Evolutionary conservation across 371 early-diverging fungal species (phyloP), one percentile per base, ranked within the genome.

Genomic region (Actinomortierella ambigua): DNA sequence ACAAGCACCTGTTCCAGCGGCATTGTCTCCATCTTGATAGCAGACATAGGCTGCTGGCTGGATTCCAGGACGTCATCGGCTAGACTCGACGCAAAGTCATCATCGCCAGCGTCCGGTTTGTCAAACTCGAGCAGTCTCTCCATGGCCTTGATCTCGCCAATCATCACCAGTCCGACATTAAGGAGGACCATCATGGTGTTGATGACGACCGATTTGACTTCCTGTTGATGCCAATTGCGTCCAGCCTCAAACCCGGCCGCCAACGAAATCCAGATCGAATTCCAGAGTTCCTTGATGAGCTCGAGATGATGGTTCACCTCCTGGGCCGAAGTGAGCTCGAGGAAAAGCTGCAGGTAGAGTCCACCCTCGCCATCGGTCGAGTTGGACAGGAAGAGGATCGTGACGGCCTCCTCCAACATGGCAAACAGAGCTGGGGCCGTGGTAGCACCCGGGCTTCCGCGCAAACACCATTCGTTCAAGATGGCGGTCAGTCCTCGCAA

Each of bases 331-430:
- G 66, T 59, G 46, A 71, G 63, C 0, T 59, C 67, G 46, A 71
- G 41, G 40, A 71, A 71, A 34, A 71, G 65, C 17, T 65, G 67
- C 18, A 71, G 66, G 29, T 71, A 71, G 11, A 71, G 67, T 3
- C 73, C 73, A 55, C 73, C 73, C 29, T 71, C 73, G 17, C 73
- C 73, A 44, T 71, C 73, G 14, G 59, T 59, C 1, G 66, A 42
- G 50, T 71, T 71, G 23, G 57, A 66, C 3, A 71, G 53, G 27
- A 71, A 71, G 6, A 71, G 63, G 0, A 59, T 62, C 3, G 66
- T 71, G n/a, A 71, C 73, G 17, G 73, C 57, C n/a, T 71, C 73
- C 54, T 62, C 29, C 15, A 71, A 7, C 13, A 71, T 22, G 20
- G 62, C 59, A 56, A 71, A 71, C 7, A 71, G 27, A 6, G 43